phyloP scores from a whole-genome alignment of 257 asterid species.

The Fraxinus pennsylvanica region DNA sequence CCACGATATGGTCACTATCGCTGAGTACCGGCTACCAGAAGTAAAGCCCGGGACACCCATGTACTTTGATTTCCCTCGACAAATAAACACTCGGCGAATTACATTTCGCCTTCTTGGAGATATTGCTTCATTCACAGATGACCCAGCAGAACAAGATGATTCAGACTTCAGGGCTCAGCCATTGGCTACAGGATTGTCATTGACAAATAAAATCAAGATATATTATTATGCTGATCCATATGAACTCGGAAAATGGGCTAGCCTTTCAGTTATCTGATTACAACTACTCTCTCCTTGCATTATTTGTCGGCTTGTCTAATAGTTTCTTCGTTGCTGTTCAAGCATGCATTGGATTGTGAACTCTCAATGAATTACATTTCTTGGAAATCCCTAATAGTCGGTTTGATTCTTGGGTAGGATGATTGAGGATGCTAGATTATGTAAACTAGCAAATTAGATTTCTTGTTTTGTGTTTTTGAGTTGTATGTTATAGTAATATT shows the following conservation, averaged over 20 bases:
- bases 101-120: conserved; percentile 85
- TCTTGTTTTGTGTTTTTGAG: conserved; percentile 22
- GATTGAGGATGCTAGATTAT: conserved; percentile 12
- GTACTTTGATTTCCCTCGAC: conserved; percentile 96
- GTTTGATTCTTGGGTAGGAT: neutral
- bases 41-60: conserved; percentile 78
- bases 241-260: conserved; percentile 95
- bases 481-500: conserved; percentile 34
- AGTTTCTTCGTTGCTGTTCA: neutral
- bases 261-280: conserved; percentile 76
- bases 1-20: conserved; percentile 68
- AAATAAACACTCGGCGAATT: conserved; percentile 62
- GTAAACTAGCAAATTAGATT: conserved; percentile 25
- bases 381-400: neutral
- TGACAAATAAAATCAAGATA: conserved; percentile 74
- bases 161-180: conserved; percentile 52
- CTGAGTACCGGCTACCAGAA: conserved; percentile 89
- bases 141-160: conserved; percentile 79
- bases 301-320: neutral
- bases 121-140: conserved; percentile 75
- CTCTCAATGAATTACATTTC: conserved; percentile 18
- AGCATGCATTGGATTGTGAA: neutral
- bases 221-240: conserved; percentile 88
- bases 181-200: conserved; percentile 75
- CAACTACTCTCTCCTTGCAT: neutral